Evolutionary conservation across 2,329 filamentous ascomycete genomes (phyloP).

Genomic region (Fusarium protoensiforme): DNA sequence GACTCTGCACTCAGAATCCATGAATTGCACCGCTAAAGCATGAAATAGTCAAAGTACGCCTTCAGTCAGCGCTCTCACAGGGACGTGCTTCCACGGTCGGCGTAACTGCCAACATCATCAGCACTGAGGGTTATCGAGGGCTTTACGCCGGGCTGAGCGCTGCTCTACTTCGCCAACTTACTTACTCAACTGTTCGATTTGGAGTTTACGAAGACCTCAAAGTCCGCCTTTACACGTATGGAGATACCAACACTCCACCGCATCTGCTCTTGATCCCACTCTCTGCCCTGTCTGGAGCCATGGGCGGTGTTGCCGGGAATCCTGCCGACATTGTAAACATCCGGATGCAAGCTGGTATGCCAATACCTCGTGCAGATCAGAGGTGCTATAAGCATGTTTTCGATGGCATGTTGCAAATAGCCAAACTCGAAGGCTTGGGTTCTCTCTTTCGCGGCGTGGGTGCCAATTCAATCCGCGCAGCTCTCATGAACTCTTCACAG

Average conservation of each 20-base stretch:
- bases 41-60: not conserved
- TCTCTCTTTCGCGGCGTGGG: no score
- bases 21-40: not conserved
- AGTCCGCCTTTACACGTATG: not conserved
- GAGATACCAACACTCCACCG: not conserved
- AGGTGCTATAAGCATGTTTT: not conserved
- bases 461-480: no score
- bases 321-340: conserved; percentile 5
- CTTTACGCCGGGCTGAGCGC: conserved; percentile 1
- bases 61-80: not conserved
- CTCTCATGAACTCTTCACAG: no score
- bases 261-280: not conserved
- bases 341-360: conserved; percentile 1
- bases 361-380: not conserved
- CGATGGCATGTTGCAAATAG: not conserved
- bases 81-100: not conserved
- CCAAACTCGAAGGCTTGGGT: no score
- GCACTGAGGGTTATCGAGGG: not conserved
- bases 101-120: not conserved
- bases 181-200: conserved; percentile 6
- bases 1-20: not conserved
- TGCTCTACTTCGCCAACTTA: not conserved
- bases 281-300: not conserved
- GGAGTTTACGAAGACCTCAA: conserved; percentile 8
- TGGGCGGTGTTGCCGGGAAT: conserved; percentile 1